These are phyloP conservation scores for Penicillium thymicola DNA, from an alignment of 2,329 filamentous ascomycete genomes.

Conservation along the genomic window DNA sequence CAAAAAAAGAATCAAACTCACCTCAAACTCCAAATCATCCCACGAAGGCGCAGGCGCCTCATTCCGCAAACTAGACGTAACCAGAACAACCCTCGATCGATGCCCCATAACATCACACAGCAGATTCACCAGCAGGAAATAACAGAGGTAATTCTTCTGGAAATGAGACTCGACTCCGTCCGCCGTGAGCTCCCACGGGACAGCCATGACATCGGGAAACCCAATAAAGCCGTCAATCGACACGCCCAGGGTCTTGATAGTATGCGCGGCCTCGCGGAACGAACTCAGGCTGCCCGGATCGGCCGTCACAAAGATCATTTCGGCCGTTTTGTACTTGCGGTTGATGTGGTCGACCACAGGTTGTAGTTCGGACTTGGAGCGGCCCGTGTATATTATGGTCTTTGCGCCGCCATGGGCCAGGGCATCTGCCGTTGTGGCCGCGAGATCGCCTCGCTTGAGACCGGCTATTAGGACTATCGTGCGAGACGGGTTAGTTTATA, in stretches of 20 bases:
- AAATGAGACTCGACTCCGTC: conserved; percentile 28
- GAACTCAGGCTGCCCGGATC: conserved; percentile 16
- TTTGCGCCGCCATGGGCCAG: conserved; percentile 27
- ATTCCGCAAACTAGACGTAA: conserved; percentile 20
- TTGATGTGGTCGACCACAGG: conserved; percentile 24
- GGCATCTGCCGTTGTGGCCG: conserved; percentile 26
- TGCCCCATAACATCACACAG: conserved; percentile 15
- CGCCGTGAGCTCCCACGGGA: conserved; percentile 17
- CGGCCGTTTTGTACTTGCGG: conserved; percentile 18
- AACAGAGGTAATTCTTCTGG: conserved; percentile 25
- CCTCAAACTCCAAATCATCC: conserved; percentile 22
- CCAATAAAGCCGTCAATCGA: conserved; percentile 24
- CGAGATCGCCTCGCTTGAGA: conserved; percentile 22
- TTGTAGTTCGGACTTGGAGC: conserved; percentile 24
- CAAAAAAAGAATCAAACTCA: conserved; percentile 5
- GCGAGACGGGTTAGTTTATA: neutral
- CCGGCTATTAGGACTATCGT: conserved; percentile 28
- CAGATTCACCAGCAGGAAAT: conserved; percentile 24
- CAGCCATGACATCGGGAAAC: conserved; percentile 20
- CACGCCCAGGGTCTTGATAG: conserved; percentile 14
- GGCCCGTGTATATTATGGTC: conserved; percentile 29
- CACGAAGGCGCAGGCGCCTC: conserved; percentile 21
- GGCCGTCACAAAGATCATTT: conserved; percentile 21
- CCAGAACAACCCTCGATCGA: conserved; percentile 18
- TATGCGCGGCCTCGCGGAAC: conserved; percentile 15